Conservation (phyloP, 2,329 filamentous ascomycete species). For the Paramyrothecium roridum region DNA sequence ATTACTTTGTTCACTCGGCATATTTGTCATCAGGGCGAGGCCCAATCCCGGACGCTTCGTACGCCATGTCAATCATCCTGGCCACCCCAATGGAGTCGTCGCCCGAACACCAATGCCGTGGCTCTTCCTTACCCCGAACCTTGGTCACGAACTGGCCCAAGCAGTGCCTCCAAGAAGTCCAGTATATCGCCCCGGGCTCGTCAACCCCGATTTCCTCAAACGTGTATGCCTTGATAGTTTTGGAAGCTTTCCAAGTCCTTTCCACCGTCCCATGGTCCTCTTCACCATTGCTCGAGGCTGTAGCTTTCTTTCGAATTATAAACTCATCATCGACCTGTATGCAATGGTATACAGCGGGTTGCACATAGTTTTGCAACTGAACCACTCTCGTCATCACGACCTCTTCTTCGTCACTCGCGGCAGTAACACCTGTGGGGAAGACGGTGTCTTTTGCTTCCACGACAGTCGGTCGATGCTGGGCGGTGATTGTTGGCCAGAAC, state of each 20-base stretch:
- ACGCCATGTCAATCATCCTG: conserved; percentile 44
- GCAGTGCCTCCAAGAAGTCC: conserved; percentile 42
- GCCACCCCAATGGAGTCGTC: conserved; percentile 42
- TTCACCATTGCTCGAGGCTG: conserved; percentile 20
- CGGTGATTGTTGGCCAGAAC: conserved; percentile 2
- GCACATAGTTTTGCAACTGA: neutral
- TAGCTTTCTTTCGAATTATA: conserved; percentile 1
- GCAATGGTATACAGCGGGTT: neutral
- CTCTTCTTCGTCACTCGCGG: neutral
- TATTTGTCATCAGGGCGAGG: conserved; percentile 8
- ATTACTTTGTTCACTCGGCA: no score
- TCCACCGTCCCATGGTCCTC: conserved; percentile 13
- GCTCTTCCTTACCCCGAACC: conserved; percentile 31
- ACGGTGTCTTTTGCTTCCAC: neutral
- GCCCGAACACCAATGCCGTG: conserved; percentile 32
- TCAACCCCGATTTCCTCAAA: conserved; percentile 26
- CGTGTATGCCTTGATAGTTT: conserved; percentile 30
- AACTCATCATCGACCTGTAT: neutral
- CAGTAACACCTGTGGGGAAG: neutral
- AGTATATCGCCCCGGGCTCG: conserved; percentile 29
- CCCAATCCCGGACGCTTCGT: conserved; percentile 29
- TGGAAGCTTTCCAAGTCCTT: conserved; percentile 13
- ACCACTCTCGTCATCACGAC: neutral
- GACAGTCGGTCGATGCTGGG: neutral
- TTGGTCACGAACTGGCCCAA: conserved; percentile 47